phyloP scores from a whole-genome alignment of 805 yeast genomes.

The Yamadazyma sp. region DNA sequence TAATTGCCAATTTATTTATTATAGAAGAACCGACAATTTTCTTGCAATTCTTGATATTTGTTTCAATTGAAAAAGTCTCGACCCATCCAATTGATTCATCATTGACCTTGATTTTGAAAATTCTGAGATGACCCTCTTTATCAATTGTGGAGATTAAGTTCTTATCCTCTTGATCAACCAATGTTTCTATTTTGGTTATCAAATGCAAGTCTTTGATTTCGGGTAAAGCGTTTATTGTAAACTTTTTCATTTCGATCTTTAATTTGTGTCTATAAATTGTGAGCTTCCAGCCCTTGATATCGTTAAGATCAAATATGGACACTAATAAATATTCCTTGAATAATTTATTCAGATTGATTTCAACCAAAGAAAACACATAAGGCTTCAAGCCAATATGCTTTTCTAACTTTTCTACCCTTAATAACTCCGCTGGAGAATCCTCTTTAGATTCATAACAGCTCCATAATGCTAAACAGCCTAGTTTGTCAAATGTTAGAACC shows the following conservation, averaged over 20 bases:
- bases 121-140: conserved; percentile 25
- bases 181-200: conserved; percentile 46
- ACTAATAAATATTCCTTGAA: conserved; percentile 9
- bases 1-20: conserved; percentile 70
- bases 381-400: background rate
- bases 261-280: conserved; percentile 43
- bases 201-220: conserved; percentile 34
- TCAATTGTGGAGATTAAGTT: conserved; percentile 57
- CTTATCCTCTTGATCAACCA: conserved; percentile 19
- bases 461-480: conserved; percentile 54
- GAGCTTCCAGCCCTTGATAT: conserved; percentile 40
- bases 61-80: conserved; percentile 45
- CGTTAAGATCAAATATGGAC: conserved; percentile 5
- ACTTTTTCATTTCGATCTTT: conserved; percentile 22
- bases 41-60: conserved; percentile 52
- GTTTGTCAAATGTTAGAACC: conserved; percentile 28
- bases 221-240: conserved; percentile 39
- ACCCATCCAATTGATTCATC: conserved; percentile 42
- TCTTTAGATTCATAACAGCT: conserved; percentile 43
- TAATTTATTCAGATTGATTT: conserved; percentile 2
- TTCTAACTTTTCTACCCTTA: conserved; percentile 7
- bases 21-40: conserved; percentile 68
- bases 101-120: conserved; percentile 14
- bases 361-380: conserved; percentile 9
- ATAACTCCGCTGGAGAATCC: conserved; percentile 29